Evolutionary conservation across 2,329 filamentous ascomycete genomes (phyloP).

Genomic region (Phialocephala subalpina): DNA sequence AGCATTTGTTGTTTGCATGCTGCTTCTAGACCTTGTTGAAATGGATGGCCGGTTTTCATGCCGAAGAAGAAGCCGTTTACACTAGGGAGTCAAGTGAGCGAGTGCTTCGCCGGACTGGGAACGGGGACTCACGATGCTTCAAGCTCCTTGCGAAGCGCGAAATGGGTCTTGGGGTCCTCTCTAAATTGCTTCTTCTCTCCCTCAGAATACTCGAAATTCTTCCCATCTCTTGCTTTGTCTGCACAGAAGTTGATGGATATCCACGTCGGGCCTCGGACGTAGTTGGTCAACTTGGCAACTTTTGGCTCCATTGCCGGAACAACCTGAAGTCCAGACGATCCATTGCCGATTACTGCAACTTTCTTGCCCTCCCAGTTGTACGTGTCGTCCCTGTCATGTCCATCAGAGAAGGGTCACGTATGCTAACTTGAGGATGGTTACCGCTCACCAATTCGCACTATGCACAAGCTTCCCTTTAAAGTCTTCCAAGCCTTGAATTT

Average conservation of each 20-base stretch:
- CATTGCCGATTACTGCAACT: constrained; percentile 58
- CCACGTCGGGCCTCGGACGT: constrained; percentile 67
- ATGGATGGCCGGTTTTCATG: constrained; percentile 11
- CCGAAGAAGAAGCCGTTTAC: constrained; percentile 16
- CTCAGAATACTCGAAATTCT: constrained; percentile 43
- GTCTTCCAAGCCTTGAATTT: constrained; percentile 1
- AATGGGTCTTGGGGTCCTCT: constrained; percentile 47
- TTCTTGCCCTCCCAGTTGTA: constrained; percentile 55
- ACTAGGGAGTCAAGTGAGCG: not conserved
- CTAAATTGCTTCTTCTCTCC: constrained; percentile 49
- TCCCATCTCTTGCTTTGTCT: constrained; percentile 43
- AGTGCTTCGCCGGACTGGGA: constrained; percentile 34
- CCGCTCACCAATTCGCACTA: constrained; percentile 10
- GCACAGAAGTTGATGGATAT: constrained; percentile 60
- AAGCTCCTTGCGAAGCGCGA: constrained; percentile 51
- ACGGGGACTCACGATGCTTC: constrained; percentile 38
- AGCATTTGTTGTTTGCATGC: constrained; percentile 48
- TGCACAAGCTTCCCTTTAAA: constrained; percentile 18
- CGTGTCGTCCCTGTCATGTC: constrained; percentile 61
- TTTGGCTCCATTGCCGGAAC: constrained; percentile 50
- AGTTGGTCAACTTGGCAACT: constrained; percentile 12
- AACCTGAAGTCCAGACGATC: constrained; percentile 60
- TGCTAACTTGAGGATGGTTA: not conserved
- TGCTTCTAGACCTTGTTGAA: constrained; percentile 34
- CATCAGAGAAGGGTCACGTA: not conserved